These are phyloP conservation scores for Purpureocillium lavendulum DNA, from an alignment of 2,329 filamentous ascomycete genomes.

Conservation along the genomic window DNA sequence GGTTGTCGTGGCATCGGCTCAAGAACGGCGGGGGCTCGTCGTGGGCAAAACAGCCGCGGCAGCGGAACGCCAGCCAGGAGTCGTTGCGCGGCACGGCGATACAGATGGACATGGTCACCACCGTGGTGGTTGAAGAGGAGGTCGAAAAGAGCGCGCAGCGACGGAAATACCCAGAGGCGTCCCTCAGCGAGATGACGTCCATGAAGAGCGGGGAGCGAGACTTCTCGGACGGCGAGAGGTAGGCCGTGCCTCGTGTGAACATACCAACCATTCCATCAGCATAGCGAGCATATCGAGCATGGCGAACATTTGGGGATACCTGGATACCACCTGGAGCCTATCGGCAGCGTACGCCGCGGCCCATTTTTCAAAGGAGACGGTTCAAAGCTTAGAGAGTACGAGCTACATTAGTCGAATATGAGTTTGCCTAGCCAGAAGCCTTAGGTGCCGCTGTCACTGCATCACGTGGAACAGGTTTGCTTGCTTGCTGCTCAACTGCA, in stretches of 20 bases:
- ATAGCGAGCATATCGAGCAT: neutral
- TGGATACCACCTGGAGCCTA: too few species aligned
- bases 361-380: too few species aligned
- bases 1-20: slow-evolving; percentile 18
- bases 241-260: too few species aligned
- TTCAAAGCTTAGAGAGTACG: too few species aligned
- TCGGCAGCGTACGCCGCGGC: too few species aligned
- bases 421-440: too few species aligned
- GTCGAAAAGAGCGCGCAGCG: slow-evolving; percentile 18
- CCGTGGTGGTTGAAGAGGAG: slow-evolving; percentile 27
- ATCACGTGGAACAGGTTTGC: too few species aligned
- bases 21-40: slow-evolving; percentile 1
- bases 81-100: slow-evolving; percentile 28
- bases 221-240: neutral
- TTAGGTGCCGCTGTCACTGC: too few species aligned
- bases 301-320: too few species aligned
- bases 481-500: too few species aligned
- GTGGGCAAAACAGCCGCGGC: slow-evolving; percentile 4
- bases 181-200: slow-evolving; percentile 15
- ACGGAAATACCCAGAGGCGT: slow-evolving; percentile 14
- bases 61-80: slow-evolving; percentile 18
- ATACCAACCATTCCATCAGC: neutral
- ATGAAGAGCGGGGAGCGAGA: slow-evolving; percentile 19
- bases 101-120: slow-evolving; percentile 35
- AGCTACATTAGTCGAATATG: too few species aligned